phyloP scores from a whole-genome alignment of 2,329 filamentous ascomycete species.

The Delphinella strobiligena region DNA sequence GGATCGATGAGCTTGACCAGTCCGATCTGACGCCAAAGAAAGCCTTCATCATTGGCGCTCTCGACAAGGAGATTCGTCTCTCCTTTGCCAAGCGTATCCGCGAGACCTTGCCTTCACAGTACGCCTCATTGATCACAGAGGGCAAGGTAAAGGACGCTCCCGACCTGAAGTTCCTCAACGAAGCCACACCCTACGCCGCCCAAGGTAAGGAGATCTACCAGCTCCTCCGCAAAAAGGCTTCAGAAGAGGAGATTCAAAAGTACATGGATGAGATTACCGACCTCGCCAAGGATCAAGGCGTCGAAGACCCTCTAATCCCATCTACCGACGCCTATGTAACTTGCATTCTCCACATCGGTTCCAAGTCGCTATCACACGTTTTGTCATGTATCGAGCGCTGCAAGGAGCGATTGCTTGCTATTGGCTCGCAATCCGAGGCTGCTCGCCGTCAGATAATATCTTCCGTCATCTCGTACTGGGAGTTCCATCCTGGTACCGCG shows the following conservation, averaged over 20 bases:
- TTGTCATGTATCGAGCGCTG: constrained; percentile 91
- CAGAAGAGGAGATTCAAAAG: constrained; percentile 75
- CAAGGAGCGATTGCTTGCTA: constrained; percentile 74
- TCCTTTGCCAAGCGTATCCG: constrained; percentile 95
- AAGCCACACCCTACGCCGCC: constrained; percentile 64
- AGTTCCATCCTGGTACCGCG: constrained; percentile 79
- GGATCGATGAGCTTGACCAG: constrained; percentile 75
- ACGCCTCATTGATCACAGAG: constrained; percentile 66
- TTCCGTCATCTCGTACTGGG: constrained; percentile 87
- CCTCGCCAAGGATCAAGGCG: constrained; percentile 56
- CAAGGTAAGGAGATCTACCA: constrained; percentile 74
- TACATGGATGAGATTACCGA: constrained; percentile 70
- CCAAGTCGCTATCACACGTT: constrained; percentile 91
- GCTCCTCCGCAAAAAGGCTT: constrained; percentile 70
- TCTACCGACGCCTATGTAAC: constrained; percentile 92
- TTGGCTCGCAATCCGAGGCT: constrained; percentile 60
- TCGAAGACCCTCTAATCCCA: constrained; percentile 64
- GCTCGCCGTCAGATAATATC: constrained; percentile 81
- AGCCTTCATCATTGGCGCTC: constrained; percentile 77
- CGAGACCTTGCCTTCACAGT: constrained; percentile 77
- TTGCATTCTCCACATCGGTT: constrained; percentile 82
- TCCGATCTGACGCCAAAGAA: constrained; percentile 74
- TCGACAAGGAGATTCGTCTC: constrained; percentile 94
- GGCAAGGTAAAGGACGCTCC: constrained; percentile 94
- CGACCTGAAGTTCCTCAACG: constrained; percentile 77